Base-by-base conservation (phyloP, 257 asterid genomes). In the Solanum tacnaense region DNA sequence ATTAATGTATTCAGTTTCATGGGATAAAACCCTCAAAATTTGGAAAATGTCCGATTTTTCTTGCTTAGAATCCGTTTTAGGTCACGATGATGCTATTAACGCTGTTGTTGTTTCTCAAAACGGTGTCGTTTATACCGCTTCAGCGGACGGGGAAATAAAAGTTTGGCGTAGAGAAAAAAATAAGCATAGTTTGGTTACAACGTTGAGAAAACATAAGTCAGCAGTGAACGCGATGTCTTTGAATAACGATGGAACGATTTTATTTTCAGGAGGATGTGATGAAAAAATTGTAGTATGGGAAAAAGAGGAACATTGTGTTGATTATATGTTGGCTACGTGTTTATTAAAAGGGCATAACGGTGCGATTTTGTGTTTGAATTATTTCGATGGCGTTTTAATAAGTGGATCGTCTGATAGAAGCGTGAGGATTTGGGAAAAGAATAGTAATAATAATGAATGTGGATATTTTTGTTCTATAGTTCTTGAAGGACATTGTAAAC, bases 21-120 rank as follows among this genome's bases (percentile, higher is more conserved):
- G 99, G 99, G 98, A 97, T 35, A 97, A 95, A 87, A 94, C 96
- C 1, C 90, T 97, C 2, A 95, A 97, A 79, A 94, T 94, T 13
- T 97, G 99, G 99, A 86, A 98, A 32, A 87, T 90, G 1, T 94
- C 98, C 0, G 98, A 95, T 86, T 95, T 95, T 90, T 94, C 93
- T 90, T 97, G 99, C 41, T 68, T 94, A 78, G 98, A 97, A 41
- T 95, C 98, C 2, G 95, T 97, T 34, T 91, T 93, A 29, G 99
- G 98, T 0, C 99, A 97, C 5, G 97, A 92, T 20, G 98, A 97
- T 72, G 98, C 99, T 0, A 94, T 97, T 15, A 96, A 95, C 58
- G 90, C 94, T 46, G 49, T 96, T 5, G 91, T 74, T 1, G 90
- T 98, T 0, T 56, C 87, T 49, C 90, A 90, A 1, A 5, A 82